Conservation (phyloP, 331 rosid genomes). For the Acacia pycnantha region DNA sequence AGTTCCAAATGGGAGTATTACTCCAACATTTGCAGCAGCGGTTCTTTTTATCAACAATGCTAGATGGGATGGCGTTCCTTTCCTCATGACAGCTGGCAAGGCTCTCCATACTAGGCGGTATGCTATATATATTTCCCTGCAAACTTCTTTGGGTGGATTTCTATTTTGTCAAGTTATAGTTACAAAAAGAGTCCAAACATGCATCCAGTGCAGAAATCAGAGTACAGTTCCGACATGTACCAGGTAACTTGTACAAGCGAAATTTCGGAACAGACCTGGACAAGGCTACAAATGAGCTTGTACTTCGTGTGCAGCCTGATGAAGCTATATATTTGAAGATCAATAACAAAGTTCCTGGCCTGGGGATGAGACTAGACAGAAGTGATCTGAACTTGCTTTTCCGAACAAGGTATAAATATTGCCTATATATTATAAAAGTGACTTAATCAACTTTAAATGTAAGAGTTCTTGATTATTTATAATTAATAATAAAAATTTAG, state of each 20-base stretch:
- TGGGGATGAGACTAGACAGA: constrained; percentile 95
- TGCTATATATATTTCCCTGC: constrained; percentile 5
- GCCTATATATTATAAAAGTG: background rate
- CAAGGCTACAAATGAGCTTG: constrained; percentile 95
- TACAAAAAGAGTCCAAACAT: constrained; percentile 13
- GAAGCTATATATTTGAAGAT: constrained; percentile 95
- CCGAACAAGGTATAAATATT: constrained; percentile 63
- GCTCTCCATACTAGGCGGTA: constrained; percentile 94
- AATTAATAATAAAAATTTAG: background rate
- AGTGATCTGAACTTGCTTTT: constrained; percentile 88
- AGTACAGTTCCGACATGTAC: constrained; percentile 96
- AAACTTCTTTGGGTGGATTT: background rate
- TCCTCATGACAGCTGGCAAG: constrained; percentile 97
- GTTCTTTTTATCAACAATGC: constrained; percentile 90
- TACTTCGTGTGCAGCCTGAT: constrained; percentile 91
- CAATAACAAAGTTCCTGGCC: constrained; percentile 97
- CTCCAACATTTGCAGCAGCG: constrained; percentile 97
- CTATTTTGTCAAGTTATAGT: constrained; percentile 1
- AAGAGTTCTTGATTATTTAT: background rate
- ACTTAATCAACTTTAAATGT: constrained; percentile 3
- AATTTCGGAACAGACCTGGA: constrained; percentile 89
- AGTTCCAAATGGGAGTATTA: constrained; percentile 80
- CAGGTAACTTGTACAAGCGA: constrained; percentile 89
- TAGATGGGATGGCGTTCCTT: constrained; percentile 99
- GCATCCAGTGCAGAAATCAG: constrained; percentile 91